phyloP scores from a whole-genome alignment of 129 eudicot genomes.

The Artemisia argyi region DNA sequence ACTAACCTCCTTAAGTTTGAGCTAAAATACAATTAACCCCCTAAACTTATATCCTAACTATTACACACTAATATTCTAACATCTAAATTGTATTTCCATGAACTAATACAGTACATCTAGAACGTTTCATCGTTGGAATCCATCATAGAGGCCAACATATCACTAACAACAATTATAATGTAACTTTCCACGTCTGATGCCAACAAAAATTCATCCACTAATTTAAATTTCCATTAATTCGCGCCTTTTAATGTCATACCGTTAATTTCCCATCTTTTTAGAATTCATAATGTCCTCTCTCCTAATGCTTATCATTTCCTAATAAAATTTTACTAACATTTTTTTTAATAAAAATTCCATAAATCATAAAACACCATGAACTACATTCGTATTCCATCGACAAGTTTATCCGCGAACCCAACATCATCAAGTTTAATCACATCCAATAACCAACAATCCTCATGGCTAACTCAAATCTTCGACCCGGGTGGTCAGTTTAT shows the following conservation, averaged over 20 bases:
- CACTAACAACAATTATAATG: too few relatives aligned
- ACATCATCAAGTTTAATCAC: constrained; percentile 21
- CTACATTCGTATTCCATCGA: constrained; percentile 33
- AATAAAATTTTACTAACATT: neutral
- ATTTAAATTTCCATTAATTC: constrained; percentile 19
- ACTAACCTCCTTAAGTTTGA: too few relatives aligned
- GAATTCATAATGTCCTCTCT: constrained; percentile 10
- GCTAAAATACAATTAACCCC: too few relatives aligned
- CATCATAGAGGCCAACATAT: too few relatives aligned
- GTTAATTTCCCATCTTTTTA: constrained; percentile 24
- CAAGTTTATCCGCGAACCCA: constrained; percentile 37
- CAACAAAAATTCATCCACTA: neutral
- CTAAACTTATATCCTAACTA: too few relatives aligned
- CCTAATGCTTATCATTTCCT: constrained; percentile 16
- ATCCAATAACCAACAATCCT: constrained; percentile 24
- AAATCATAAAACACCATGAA: constrained; percentile 32
- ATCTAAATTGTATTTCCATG: too few relatives aligned
- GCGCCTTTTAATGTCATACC: constrained; percentile 20
- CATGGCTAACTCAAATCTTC: constrained; percentile 65
- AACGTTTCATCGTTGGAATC: too few relatives aligned
- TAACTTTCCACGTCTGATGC: too few relatives aligned
- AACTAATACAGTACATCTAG: too few relatives aligned
- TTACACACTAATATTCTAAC: too few relatives aligned
- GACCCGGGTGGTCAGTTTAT: constrained; percentile 72
- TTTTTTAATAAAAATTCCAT: neutral